Percentiles rank a stretch among this genome's conserved stretches.
Conservation (phyloP, 2,329 filamentous ascomycete species). For the Hysterium pulicare region DNA sequence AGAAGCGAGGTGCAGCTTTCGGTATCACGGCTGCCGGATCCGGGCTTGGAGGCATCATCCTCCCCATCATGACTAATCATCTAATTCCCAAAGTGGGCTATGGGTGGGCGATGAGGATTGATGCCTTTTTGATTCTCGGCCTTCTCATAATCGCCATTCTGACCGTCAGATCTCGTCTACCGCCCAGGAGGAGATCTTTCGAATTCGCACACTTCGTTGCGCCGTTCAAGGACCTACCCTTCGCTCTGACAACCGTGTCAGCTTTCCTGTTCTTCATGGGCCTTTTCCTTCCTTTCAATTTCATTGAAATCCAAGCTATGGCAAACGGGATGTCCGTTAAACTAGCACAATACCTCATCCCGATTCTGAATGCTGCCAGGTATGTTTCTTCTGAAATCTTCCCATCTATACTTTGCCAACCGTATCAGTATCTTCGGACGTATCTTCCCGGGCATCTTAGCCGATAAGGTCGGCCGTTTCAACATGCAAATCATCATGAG, state of each 20-base stretch:
- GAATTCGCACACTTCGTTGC: constrained; percentile 4
- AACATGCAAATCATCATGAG: constrained; percentile 50
- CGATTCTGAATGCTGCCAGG: constrained; percentile 43
- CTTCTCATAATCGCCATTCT: constrained; percentile 50
- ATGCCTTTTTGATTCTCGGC: constrained; percentile 57
- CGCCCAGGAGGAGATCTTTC: constrained; percentile 30
- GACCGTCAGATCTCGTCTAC: constrained; percentile 47
- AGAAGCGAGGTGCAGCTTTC: constrained; percentile 42
- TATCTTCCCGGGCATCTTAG: constrained; percentile 49
- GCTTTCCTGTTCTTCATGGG: constrained; percentile 54
- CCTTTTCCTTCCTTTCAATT: constrained; percentile 52
- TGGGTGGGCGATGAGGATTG: constrained; percentile 55
- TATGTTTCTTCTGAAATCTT: not conserved
- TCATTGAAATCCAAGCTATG: constrained; percentile 41
- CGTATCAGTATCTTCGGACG: constrained; percentile 51
- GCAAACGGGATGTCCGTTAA: constrained; percentile 42
- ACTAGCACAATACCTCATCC: constrained; percentile 49
- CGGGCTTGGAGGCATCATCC: constrained; percentile 50
- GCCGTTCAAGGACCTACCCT: constrained; percentile 14
- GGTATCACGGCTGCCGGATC: constrained; percentile 45
- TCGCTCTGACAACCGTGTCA: not conserved
- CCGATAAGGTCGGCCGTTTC: constrained; percentile 49
- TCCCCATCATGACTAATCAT: constrained; percentile 56
- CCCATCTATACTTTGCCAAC: constrained; percentile 33
- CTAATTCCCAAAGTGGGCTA: constrained; percentile 52